These are phyloP conservation scores for Amanita molliuscula DNA, from an alignment of 768 basidiomycete genomes.

Conservation along the genomic window DNA sequence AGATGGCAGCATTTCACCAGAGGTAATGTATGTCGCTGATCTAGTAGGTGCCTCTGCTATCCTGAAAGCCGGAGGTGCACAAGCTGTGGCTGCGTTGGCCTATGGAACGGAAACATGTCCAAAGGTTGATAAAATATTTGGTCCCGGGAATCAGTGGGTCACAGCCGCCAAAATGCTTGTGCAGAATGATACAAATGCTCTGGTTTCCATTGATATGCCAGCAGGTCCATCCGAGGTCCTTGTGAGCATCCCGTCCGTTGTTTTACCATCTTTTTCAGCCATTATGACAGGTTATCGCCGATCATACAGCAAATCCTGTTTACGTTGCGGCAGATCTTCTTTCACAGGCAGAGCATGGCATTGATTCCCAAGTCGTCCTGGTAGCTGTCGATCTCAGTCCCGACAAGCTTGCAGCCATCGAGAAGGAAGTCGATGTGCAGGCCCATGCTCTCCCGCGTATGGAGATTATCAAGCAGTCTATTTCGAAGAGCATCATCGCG, in stretches of 20 bases:
- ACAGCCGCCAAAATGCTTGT: slow-evolving; percentile 99
- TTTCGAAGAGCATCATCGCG: slow-evolving; percentile 87
- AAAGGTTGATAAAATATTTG: slow-evolving; percentile 99
- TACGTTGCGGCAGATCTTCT: slow-evolving; percentile 96
- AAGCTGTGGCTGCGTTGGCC: slow-evolving; percentile 92
- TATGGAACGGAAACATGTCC: slow-evolving; percentile 94
- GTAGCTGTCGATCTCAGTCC: slow-evolving; percentile 65
- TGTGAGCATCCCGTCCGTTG: slow-evolving; percentile 37
- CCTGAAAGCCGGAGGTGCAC: slow-evolving; percentile 92
- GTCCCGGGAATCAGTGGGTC: slow-evolving; percentile 99
- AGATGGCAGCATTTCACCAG: slow-evolving; percentile 90
- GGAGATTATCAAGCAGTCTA: slow-evolving; percentile 82
- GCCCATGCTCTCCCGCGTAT: slow-evolving; percentile 81
- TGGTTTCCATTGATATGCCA: slow-evolving; percentile 98
- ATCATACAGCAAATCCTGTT: slow-evolving; percentile 72
- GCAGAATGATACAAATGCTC: slow-evolving; percentile 94
- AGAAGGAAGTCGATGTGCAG: slow-evolving; percentile 78
- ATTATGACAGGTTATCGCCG: slow-evolving; percentile 78
- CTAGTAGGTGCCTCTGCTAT: slow-evolving; percentile 86
- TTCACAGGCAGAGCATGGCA: slow-evolving; percentile 96
- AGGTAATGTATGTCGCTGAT: slow-evolving; percentile 94
- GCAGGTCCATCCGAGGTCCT: slow-evolving; percentile 97
- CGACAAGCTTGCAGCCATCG: slow-evolving; percentile 60
- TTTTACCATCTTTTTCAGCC: background rate
- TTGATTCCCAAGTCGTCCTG: slow-evolving; percentile 96